Conservation (phyloP, 345 rosid species). For the Salix udensis region DNA sequence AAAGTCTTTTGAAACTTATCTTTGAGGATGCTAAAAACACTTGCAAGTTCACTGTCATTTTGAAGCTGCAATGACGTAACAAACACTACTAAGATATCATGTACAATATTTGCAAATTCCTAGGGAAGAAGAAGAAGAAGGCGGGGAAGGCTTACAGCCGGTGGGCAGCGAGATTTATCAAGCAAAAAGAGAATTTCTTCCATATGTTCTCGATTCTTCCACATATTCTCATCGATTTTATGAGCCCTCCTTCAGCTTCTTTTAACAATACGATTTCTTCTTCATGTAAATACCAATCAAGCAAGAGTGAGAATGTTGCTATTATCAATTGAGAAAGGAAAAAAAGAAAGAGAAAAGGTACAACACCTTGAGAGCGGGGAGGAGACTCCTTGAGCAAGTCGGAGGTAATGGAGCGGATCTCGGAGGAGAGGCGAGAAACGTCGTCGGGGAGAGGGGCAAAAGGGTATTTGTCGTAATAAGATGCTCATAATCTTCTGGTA, state of each 20-base stretch:
- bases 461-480: conserved; percentile 75
- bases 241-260: conserved; percentile 62
- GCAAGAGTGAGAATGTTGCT: background rate
- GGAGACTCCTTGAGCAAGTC: conserved; percentile 49
- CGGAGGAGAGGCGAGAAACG: conserved; percentile 59
- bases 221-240: conserved; percentile 94
- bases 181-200: conserved; percentile 80
- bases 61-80: conserved; percentile 48
- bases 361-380: conserved; percentile 62
- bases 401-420: conserved; percentile 54
- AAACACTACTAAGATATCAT: background rate
- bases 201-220: conserved; percentile 89
- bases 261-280: conserved; percentile 32
- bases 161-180: conserved; percentile 64
- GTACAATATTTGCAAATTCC: background rate
- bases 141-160: conserved; percentile 32
- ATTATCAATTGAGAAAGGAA: background rate
- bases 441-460: conserved; percentile 66
- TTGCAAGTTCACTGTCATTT: conserved; percentile 48
- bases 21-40: conserved; percentile 31
- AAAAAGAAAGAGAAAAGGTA: background rate
- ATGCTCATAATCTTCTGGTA: conserved; percentile 64
- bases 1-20: conserved; percentile 42
- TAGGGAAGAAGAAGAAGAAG: background rate
- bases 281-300: conserved; percentile 38